Evolutionary conservation across 169 alveolate genomes (phyloP), one percentile per base, ranked within the genome.

Genomic region (Besnoitia besnoiti): DNA sequence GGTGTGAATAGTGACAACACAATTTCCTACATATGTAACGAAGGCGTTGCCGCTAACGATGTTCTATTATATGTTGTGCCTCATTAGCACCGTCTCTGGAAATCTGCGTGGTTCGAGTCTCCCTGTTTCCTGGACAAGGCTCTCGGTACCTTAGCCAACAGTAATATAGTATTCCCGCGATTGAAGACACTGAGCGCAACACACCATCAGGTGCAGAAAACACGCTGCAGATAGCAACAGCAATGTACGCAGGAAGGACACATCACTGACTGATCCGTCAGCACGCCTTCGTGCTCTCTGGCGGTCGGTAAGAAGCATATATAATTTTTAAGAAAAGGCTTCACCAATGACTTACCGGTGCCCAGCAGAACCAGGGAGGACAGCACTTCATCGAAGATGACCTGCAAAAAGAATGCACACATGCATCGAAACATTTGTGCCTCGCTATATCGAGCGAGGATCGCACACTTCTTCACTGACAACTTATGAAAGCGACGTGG

Each of bases 301-400:
- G 30, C 67, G 33, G 67, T n/a, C 30, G 27, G 12, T 55, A n/a
- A 55, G 67, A 55, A n/a, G 24, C 12, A 21, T 55, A 55, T 10
- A 10, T 1, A n/a, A 55, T n/a, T n/a, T n/a, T n/a, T n/a, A n/a
- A n/a, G n/a, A n/a, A n/a, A n/a, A n/a, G n/a, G n/a, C n/a, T n/a
- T n/a, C n/a, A n/a, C n/a, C n/a, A 55, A 10, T 19, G 7, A 35
- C 87, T 77, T 24, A 77, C 87, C 33, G 3, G 40, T 77, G 35
- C 87, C 87, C 59, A 77, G 49, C 12, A 77, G 87, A 39, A 44
- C 87, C 27, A 19, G 33, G 59, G 87, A 21, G 16, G 87, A 42
- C 87, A 77, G 37, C 35, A 77, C 33, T 42, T 77, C 87, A n/a
- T 55, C 87, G 55, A 77, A 77, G 21, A 77, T 44, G 16, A 77